phyloP scores from a whole-genome alignment of 192 early-diverging fungal genomes.

The Gaertneriomyces semiglobifer region DNA sequence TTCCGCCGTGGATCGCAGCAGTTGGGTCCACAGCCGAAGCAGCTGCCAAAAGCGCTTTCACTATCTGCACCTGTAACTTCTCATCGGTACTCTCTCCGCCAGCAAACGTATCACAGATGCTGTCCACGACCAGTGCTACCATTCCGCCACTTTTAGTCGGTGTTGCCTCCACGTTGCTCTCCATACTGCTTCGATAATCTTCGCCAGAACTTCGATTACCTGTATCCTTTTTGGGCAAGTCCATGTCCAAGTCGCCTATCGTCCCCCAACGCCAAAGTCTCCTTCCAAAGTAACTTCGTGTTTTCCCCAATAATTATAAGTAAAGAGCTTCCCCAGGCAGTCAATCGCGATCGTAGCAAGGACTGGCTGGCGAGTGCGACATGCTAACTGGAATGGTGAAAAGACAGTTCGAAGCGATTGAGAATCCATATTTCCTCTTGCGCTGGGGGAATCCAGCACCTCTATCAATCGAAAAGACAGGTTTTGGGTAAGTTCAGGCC shows the following conservation, averaged over 20 bases:
- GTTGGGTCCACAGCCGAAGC: conserved; percentile 60
- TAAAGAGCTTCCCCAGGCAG: conserved; percentile 59
- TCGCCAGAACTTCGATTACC: conserved; percentile 15
- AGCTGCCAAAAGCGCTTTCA: conserved; percentile 85
- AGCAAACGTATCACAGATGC: conserved; percentile 71
- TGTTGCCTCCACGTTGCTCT: conserved; percentile 15
- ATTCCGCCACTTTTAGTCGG: conserved; percentile 34
- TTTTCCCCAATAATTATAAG: conserved; percentile 58
- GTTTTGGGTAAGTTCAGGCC: neutral
- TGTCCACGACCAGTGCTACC: conserved; percentile 66
- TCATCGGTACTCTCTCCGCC: conserved; percentile 77
- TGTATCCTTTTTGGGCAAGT: conserved; percentile 25
- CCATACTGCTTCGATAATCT: conserved; percentile 38
- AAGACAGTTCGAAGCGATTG: conserved; percentile 50
- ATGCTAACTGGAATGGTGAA: conserved; percentile 68
- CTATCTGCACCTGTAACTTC: conserved; percentile 84
- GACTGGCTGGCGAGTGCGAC: conserved; percentile 59
- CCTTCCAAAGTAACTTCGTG: conserved; percentile 21
- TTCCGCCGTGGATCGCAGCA: conserved; percentile 64
- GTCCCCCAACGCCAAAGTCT: conserved; percentile 1
- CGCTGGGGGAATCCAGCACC: conserved; percentile 19
- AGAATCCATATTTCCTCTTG: conserved; percentile 13
- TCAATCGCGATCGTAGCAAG: conserved; percentile 59
- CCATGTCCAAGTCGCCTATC: conserved; percentile 23
- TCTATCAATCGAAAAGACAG: conserved; percentile 8